Base-by-base conservation (phyloP, 257 asterid genomes). In the Dorcoceras hygrometricum region DNA sequence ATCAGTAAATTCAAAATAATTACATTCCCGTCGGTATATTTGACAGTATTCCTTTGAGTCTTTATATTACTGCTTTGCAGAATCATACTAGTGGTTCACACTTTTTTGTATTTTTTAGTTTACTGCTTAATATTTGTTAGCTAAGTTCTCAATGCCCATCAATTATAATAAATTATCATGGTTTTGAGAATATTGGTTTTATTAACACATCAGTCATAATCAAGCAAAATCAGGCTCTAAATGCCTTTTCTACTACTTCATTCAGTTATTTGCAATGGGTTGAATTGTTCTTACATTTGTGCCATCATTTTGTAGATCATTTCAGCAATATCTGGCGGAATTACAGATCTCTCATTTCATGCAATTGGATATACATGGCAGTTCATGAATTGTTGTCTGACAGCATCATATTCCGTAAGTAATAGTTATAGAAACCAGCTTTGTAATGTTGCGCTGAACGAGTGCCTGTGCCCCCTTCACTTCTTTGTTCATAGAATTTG, bases 391-490 rank as follows among this genome's bases (percentile, higher is more conserved):
- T 94, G 99, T 75, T 83, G 82, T 78, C 68, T 94, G 79, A 94
- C 99, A n/a, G 99, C 99, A 56, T 88, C 99, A 11, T 94, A 94
- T 75, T 94, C 99, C 67, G 99, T 94, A 71, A 86, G 97, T 75
- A 62, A 23, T 31, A 86, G 97, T 75, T 59, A 23, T 31, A 31
- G 36, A 31, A 39, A 55, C 68, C 18, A 31, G 60, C 61, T 34
- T 23, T 20, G 22, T 55, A 23, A 23, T 26, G 20, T 63, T 59
- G 19, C 53, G 20, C 6, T 59, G 2, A 59, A n/a, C n/a, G n/a
- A n/a, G n/a, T n/a, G n/a, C n/a, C n/a, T n/a, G 22, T 59, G 28
- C n/a, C 55, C 9, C 26, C 43, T 12, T 10, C n/a, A 10, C 24
- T 63, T 62, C 14, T 9, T 4, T 63, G 25, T 63, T 63, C 10